Percentiles rank a stretch among this genome's conserved stretches.
Conservation (phyloP, 495 filamentous ascomycete genomes). For the Trichoderma reesei region DNA sequence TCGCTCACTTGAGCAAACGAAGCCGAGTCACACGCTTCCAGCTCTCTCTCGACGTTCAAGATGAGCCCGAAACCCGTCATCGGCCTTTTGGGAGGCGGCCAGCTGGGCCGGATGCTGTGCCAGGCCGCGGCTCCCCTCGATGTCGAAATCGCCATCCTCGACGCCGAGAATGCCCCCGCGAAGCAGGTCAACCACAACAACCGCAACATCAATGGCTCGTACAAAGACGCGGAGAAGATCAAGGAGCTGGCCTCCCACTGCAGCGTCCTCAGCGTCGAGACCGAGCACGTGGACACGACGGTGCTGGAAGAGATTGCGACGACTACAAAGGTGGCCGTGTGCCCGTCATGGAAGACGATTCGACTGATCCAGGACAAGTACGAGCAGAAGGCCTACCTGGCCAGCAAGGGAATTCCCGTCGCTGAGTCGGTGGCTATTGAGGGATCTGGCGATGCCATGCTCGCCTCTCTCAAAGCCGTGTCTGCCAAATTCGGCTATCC, state of each 20-base stretch:
- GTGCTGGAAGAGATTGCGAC: constrained; percentile 76
- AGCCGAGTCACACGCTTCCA: neutral
- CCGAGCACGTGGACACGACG: constrained; percentile 91
- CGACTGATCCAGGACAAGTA: constrained; percentile 95
- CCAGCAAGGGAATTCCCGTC: constrained; percentile 55
- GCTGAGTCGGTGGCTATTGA: constrained; percentile 55
- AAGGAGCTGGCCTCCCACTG: constrained; percentile 64
- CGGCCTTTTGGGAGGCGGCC: constrained; percentile 48
- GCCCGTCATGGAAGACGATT: constrained; percentile 83
- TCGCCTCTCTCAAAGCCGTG: constrained; percentile 52
- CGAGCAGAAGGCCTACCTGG: constrained; percentile 77
- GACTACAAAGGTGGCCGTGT: constrained; percentile 43
- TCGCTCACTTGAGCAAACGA: neutral
- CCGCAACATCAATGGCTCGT: constrained; percentile 72
- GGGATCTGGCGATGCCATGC: constrained; percentile 28
- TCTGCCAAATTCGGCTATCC: constrained; percentile 66
- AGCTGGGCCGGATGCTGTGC: constrained; percentile 91
- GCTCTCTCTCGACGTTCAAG: neutral
- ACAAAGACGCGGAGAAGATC: constrained; percentile 69
- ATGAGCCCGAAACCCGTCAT: constrained; percentile 22
- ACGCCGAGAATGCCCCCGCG: constrained; percentile 69
- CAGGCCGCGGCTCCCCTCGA: constrained; percentile 82
- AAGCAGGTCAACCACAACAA: constrained; percentile 78
- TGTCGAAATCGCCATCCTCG: constrained; percentile 70
- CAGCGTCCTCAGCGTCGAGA: constrained; percentile 90